Evolutionary conservation across 2,329 filamentous ascomycete species (phyloP).

Genomic region (Dactylellina cionopaga): DNA sequence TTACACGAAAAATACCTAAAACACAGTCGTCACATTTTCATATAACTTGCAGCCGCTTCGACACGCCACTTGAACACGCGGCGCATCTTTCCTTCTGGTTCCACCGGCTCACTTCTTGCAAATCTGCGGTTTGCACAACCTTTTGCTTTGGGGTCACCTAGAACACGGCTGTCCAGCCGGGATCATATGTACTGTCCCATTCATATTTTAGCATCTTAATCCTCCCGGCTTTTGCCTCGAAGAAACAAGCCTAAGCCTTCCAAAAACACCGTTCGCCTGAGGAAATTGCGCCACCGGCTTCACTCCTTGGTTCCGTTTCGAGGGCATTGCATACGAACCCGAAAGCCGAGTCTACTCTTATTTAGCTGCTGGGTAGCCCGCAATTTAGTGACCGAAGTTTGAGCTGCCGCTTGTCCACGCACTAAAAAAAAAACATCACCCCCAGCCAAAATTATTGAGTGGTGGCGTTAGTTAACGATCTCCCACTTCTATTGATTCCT

Average conservation of each 20-base stretch:
- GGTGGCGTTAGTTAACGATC: slow-evolving; percentile 49
- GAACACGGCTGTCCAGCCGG: slow-evolving; percentile 29
- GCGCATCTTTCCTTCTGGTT: slow-evolving; percentile 43
- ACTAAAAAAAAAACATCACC: slow-evolving; percentile 16
- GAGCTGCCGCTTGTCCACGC: slow-evolving; percentile 46
- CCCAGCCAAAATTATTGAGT: slow-evolving; percentile 40
- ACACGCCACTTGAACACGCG: slow-evolving; percentile 46
- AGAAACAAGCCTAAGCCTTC: slow-evolving; percentile 33
- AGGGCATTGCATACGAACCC: slow-evolving; percentile 47
- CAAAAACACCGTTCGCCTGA: slow-evolving; percentile 50
- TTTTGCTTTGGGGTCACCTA: slow-evolving; percentile 38
- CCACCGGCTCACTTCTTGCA: slow-evolving; percentile 13
- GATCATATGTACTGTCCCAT: slow-evolving; percentile 36
- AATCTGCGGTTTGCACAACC: slow-evolving; percentile 24
- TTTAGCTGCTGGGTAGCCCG: slow-evolving; percentile 47
- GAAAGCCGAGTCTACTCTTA: slow-evolving; percentile 43
- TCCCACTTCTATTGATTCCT: slow-evolving; percentile 34
- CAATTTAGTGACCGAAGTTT: slow-evolving; percentile 50
- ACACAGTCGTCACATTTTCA: slow-evolving; percentile 45
- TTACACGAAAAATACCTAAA: slow-evolving; percentile 50
- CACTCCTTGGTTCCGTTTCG: slow-evolving; percentile 42
- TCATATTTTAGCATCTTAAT: slow-evolving; percentile 20
- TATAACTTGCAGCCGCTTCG: slow-evolving; percentile 47
- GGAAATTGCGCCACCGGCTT: slow-evolving; percentile 52
- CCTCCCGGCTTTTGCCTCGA: slow-evolving; percentile 34